Percentiles rank a stretch among this genome's conserved stretches.
Evolutionary conservation across 192 early-diverging fungal species (phyloP).

Genomic region (Helicostylum pulchrum): DNA sequence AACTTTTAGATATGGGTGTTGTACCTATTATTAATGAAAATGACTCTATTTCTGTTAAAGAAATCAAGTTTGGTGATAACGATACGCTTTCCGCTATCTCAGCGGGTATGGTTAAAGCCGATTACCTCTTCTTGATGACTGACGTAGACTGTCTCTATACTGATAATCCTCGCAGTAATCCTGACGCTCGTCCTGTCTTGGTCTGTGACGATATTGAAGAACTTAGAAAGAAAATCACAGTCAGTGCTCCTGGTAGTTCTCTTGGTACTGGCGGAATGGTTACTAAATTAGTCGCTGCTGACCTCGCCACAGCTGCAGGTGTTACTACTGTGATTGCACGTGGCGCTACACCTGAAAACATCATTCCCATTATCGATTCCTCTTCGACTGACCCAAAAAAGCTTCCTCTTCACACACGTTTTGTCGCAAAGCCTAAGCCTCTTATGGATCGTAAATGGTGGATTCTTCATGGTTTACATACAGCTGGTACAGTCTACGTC

Average conservation of each 20-base stretch:
- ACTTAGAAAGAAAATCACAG: conserved; percentile 73
- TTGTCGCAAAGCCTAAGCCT: conserved; percentile 78
- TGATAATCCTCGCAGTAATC: conserved; percentile 90
- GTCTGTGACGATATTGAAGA: conserved; percentile 84
- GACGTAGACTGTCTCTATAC: conserved; percentile 97
- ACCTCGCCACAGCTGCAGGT: conserved; percentile 91
- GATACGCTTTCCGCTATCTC: conserved; percentile 96
- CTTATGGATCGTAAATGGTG: conserved; percentile 97
- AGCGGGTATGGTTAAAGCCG: conserved; percentile 95
- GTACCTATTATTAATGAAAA: conserved; percentile 99
- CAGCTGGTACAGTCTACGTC: conserved; percentile 77
- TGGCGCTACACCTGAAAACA: conserved; percentile 73
- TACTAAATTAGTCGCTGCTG: conserved; percentile 96
- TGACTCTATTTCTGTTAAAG: conserved; percentile 87
- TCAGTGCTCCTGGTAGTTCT: conserved; percentile 80
- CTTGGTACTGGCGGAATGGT: conserved; percentile 98
- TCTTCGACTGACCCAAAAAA: neutral
- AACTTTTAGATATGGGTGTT: conserved; percentile 83
- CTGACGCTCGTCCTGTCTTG: conserved; percentile 78
- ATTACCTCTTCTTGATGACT: conserved; percentile 94
- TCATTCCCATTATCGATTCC: conserved; percentile 71
- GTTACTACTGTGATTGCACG: conserved; percentile 86
- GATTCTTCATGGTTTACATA: conserved; percentile 92
- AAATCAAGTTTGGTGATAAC: conserved; percentile 98
- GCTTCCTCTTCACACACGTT: conserved; percentile 80